These are phyloP conservation scores for Heliosperma pusillum DNA, from an alignment of 148 eudicot genomes.

Conservation along the genomic window DNA sequence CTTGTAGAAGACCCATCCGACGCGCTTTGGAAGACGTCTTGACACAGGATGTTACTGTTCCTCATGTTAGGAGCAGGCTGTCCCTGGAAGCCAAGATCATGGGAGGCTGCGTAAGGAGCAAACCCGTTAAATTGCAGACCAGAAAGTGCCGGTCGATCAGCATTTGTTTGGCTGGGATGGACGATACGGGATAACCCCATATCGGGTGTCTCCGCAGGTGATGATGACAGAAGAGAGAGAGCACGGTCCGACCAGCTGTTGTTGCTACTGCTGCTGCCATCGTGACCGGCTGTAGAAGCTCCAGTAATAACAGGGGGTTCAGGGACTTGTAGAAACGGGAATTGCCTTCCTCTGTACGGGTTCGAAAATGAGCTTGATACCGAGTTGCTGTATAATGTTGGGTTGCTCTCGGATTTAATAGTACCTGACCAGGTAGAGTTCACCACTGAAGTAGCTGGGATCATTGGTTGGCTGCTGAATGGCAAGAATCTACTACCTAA, in stretches of 20 bases:
- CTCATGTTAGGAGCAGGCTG: constrained; percentile 22
- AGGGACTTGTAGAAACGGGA: constrained; percentile 45
- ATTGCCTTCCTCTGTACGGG: constrained; percentile 41
- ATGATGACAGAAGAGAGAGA: constrained; percentile 99
- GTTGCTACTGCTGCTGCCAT: constrained; percentile 24
- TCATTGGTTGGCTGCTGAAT: constrained; percentile 42
- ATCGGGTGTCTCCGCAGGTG: constrained; percentile 49
- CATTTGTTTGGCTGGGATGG: constrained; percentile 31
- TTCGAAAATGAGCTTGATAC: constrained; percentile 17
- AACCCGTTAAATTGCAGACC: constrained; percentile 32
- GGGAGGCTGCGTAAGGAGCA: constrained; percentile 31
- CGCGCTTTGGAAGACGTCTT: constrained; percentile 42
- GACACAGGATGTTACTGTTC: constrained; percentile 34
- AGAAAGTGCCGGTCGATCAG: constrained; percentile 25
- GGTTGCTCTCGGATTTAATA: constrained; percentile 40
- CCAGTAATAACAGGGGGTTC: constrained; percentile 28
- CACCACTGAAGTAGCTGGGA: constrained; percentile 43
- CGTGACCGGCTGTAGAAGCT: constrained; percentile 37
- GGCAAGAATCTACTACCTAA: constrained; percentile 54
- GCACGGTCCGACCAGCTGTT: constrained; percentile 54
- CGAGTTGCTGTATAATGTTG: constrained; percentile 25
- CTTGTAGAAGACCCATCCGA: constrained; percentile 29
- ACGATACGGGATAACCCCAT: constrained; percentile 42
- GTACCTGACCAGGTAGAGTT: constrained; percentile 46
- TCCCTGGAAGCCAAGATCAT: constrained; percentile 30